phyloP scores from a whole-genome alignment of 441 rosid genomes.

The Arabidopsis lyrata region DNA sequence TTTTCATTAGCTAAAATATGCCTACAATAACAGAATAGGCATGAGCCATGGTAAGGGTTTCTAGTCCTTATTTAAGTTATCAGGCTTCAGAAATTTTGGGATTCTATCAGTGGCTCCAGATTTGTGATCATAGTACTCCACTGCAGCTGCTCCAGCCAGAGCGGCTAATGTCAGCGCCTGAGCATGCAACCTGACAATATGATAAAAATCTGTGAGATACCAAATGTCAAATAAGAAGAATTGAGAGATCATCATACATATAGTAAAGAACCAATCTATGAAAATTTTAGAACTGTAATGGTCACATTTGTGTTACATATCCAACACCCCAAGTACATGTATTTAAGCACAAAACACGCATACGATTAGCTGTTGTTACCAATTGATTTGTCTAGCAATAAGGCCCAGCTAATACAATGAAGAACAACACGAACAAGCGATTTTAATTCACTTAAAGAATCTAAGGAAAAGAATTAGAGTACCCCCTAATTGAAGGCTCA shows the following conservation, averaged over 20 bases:
- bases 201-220: slow-evolving; percentile 15
- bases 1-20: slow-evolving; percentile 20
- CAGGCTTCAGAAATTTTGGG: slow-evolving; percentile 53
- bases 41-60: not conserved
- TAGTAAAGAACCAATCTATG: not conserved
- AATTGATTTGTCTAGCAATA: not conserved
- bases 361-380: not conserved
- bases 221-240: not conserved
- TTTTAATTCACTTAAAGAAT: not conserved
- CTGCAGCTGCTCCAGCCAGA: slow-evolving; percentile 85
- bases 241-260: not conserved
- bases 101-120: slow-evolving; percentile 59
- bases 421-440: not conserved
- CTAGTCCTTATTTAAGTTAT: slow-evolving; percentile 58
- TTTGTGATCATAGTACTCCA: slow-evolving; percentile 82
- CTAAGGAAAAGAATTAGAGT: not conserved
- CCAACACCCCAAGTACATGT: not conserved
- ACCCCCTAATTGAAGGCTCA: not conserved
- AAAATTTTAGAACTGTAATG: not conserved
- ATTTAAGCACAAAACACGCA: not conserved
- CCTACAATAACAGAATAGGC: slow-evolving; percentile 22
- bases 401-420: not conserved
- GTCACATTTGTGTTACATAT: not conserved
- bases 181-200: slow-evolving; percentile 74
- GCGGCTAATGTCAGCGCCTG: slow-evolving; percentile 90